Evolutionary conservation across 768 basidiomycete species (phyloP), one percentile per base, ranked within the genome.

Genomic region (Gymnopilus dilepis): DNA sequence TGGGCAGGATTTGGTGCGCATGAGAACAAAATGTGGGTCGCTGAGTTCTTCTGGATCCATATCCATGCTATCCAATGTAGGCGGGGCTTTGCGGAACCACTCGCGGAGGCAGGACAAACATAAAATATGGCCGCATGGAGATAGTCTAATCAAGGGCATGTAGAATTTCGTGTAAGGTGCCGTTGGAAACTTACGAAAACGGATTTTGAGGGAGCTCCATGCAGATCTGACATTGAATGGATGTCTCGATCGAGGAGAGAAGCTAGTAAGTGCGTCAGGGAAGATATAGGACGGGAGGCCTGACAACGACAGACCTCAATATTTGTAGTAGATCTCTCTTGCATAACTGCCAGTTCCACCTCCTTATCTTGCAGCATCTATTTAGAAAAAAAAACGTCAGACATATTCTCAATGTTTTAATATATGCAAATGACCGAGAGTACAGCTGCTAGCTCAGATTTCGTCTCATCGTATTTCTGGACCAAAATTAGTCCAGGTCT

Each of bases 81-180:
- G 74, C 3, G 90, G 89, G 3, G 89, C 88, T 54, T 84, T 82
- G 60, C 85, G 83, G 75, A 92, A 92, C 91, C 91, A 92, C 65
- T 87, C 85, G 72, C 90, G 87, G 8, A 92, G 82, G 66, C 91
- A 92, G 2, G 68, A 65, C 26, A 89, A 80, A 59, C 91, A 92
- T n/a, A 90, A 77, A n/a, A 90, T 82, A 65, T 92, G 91, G 1
- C 91, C 91, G 67, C 91, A 92, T 0, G 91, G 91, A 1, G 88
- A 82, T 43, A 92, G 78, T 1, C 90, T 91, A 24, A 15, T 40
- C 19, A 17, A 38, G 15, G 30, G 13, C 31, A 54, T 38, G 21
- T 15, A 22, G 38, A 38, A 15, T 31, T 15, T 9, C 34, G 33
- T 12, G 22, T 37, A 31, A 8, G 51, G 31, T 21, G 7, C 31